Evolutionary conservation across 1,284 basidiomycete species (phyloP), one percentile per base, ranked within the genome.

Genomic region (Agroathelia rolfsii): DNA sequence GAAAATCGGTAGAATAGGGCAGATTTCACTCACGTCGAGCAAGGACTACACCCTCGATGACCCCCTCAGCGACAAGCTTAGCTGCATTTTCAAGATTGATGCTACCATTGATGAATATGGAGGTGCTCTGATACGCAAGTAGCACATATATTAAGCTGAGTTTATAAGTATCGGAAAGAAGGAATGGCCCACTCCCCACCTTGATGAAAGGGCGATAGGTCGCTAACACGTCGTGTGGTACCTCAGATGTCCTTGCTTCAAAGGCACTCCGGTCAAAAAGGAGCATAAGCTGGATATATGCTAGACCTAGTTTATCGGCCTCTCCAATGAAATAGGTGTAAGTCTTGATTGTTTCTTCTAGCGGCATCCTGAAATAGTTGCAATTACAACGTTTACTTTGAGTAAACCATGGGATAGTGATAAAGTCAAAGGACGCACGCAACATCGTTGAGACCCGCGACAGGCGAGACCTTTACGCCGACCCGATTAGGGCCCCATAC

Each of bases 381-480:
- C 56, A 59, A n/a, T n/a, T n/a, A n/a, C n/a, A n/a, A n/a, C n/a
- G n/a, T n/a, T n/a, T n/a, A n/a, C n/a, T n/a, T n/a, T n/a, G n/a
- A n/a, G n/a, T n/a, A n/a, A n/a, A n/a, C n/a, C n/a, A n/a, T n/a
- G n/a, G n/a, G n/a, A n/a, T n/a, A n/a, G n/a, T n/a, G n/a, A n/a
- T n/a, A n/a, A n/a, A n/a, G n/a, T n/a, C n/a, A 36, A 34, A 38
- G 12, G 19, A 26, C 31, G 12, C 16, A 38, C 36, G 42, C 44
- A 5, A 41, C 28, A 38, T 45, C 50, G 27, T 52, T 59, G 44
- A 56, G 57, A 6, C 46, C 45, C 12, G 48, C 46, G 37, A 44
- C 58, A 1, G 64, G 65, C n/a, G 50, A 55, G 12, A 64, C 38
- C 22, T 64, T 56, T 38, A 68, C 52, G 13, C 56, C 64, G 22